These are phyloP conservation scores for Ceratonia siliqua DNA, from an alignment of 306 rosid species.

Conservation along the genomic window DNA sequence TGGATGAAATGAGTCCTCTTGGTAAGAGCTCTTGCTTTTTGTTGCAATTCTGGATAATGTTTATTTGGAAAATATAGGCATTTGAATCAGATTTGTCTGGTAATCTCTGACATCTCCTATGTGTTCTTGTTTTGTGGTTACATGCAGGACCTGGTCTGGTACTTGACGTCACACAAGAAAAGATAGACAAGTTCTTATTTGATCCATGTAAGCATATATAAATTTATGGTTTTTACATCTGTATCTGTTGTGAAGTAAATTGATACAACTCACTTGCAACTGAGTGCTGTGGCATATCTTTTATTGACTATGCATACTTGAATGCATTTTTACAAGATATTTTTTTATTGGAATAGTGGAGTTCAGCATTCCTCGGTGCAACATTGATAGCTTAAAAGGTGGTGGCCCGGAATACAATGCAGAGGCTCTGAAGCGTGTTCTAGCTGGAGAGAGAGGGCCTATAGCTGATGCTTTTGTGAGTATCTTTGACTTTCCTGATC, in stretches of 20 bases:
- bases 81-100: conserved; percentile 9
- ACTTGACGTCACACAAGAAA: conserved; percentile 79
- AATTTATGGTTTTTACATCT: conserved; percentile 21
- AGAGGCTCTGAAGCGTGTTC: conserved; percentile 62
- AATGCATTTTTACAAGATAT: conserved; percentile 22
- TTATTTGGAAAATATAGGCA: conserved; percentile 14
- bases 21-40: conserved; percentile 54
- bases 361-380: conserved; percentile 87
- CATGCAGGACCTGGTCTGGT: conserved; percentile 84
- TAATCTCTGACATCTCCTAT: conserved; percentile 14
- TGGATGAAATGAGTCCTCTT: conserved; percentile 97
- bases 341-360: conserved; percentile 61
- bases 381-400: conserved; percentile 66
- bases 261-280: conserved; percentile 26
- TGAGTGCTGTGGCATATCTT: conserved; percentile 22
- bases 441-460: conserved; percentile 80
- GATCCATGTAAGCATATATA: conserved; percentile 81
- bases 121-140: conserved; percentile 22
- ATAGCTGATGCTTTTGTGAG: conserved; percentile 90
- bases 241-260: conserved; percentile 1
- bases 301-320: conserved; percentile 23
- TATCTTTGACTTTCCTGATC: conserved; percentile 24
- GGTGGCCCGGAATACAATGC: conserved; percentile 83
- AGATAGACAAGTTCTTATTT: conserved; percentile 70
- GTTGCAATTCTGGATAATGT: background rate